Percentiles rank a stretch among this genome's conserved stretches.
phyloP scores from a whole-genome alignment of 1,139 yeast species.

The Saccharomyces hybrid region DNA sequence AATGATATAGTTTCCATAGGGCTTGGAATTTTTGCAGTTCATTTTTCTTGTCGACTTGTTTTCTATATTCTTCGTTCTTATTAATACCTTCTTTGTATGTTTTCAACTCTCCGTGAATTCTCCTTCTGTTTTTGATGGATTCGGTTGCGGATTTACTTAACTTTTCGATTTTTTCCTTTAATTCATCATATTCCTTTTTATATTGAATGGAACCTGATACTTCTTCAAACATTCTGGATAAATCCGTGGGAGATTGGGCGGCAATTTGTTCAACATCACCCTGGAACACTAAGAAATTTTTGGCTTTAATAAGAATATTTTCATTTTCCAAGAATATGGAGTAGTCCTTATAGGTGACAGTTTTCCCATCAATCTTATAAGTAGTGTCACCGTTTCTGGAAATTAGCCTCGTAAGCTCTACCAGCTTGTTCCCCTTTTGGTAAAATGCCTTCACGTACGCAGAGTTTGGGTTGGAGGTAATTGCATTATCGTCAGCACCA shows the following conservation, averaged over 20 bases:
- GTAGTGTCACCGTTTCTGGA: slow-evolving; percentile 53
- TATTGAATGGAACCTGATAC: slow-evolving; percentile 75
- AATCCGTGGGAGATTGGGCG: slow-evolving; percentile 70
- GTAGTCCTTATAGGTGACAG: slow-evolving; percentile 61
- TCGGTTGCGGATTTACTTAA: slow-evolving; percentile 60
- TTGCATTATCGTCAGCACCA: slow-evolving; percentile 7
- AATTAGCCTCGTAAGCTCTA: slow-evolving; percentile 40
- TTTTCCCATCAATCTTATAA: slow-evolving; percentile 56
- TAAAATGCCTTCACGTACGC: slow-evolving; percentile 84
- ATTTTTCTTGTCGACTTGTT: slow-evolving; percentile 43
- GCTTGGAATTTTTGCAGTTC: slow-evolving; percentile 43
- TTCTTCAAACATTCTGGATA: slow-evolving; percentile 68
- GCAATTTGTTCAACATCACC: slow-evolving; percentile 96
- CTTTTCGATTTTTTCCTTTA: slow-evolving; percentile 57
- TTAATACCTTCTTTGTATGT: slow-evolving; percentile 70
- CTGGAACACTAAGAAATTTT: slow-evolving; percentile 89
- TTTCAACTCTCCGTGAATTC: slow-evolving; percentile 66
- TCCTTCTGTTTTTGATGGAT: slow-evolving; percentile 64
- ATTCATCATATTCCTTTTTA: slow-evolving; percentile 56
- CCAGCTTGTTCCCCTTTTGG: slow-evolving; percentile 47
- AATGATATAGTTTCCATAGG: slow-evolving; percentile 61
- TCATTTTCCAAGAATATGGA: slow-evolving; percentile 61
- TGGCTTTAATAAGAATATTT: slow-evolving; percentile 79
- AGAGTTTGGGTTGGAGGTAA: slow-evolving; percentile 35
- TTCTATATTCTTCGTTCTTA: slow-evolving; percentile 64